Evolutionary conservation across 148 eudicot species (phyloP).

Genomic region (Agrostemma githago): DNA sequence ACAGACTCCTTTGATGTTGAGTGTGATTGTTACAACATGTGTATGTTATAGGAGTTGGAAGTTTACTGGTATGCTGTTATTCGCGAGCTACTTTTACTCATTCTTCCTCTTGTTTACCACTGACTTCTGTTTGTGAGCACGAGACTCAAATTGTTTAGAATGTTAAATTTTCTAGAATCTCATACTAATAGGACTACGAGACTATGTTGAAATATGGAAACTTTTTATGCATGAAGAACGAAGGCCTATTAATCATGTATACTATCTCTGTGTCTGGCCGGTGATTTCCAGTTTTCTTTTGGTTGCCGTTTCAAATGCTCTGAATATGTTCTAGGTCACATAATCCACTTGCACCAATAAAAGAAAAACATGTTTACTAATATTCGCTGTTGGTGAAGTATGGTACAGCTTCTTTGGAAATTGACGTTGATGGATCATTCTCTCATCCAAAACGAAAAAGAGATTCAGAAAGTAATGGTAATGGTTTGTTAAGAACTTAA

Average conservation of each 20-base stretch:
- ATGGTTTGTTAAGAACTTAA: constrained; percentile 13
- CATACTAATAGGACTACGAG: neutral
- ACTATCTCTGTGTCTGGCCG: neutral
- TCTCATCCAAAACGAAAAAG: constrained; percentile 52
- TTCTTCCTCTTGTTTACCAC: neutral
- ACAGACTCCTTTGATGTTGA: neutral
- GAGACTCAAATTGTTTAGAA: neutral
- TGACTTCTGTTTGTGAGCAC: neutral
- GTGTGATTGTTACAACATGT: neutral
- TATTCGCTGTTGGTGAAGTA: constrained; percentile 42
- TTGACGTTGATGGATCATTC: constrained; percentile 79
- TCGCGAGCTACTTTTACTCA: neutral
- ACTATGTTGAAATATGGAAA: neutral
- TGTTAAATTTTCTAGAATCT: neutral
- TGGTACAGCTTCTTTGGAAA: constrained; percentile 71
- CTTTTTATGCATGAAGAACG: neutral
- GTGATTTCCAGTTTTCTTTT: neutral
- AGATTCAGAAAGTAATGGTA: constrained; percentile 52
- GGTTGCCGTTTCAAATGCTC: neutral
- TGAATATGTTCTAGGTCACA: neutral
- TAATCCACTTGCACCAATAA: neutral
- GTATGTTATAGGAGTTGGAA: neutral
- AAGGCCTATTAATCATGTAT: neutral
- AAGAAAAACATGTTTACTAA: constrained; percentile 3
- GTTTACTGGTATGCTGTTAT: neutral